Percentiles rank a stretch among this genome's conserved stretches.
Evolutionary conservation across 2,329 filamentous ascomycete genomes (phyloP).

Genomic region (Colletotrichum echinochloae): DNA sequence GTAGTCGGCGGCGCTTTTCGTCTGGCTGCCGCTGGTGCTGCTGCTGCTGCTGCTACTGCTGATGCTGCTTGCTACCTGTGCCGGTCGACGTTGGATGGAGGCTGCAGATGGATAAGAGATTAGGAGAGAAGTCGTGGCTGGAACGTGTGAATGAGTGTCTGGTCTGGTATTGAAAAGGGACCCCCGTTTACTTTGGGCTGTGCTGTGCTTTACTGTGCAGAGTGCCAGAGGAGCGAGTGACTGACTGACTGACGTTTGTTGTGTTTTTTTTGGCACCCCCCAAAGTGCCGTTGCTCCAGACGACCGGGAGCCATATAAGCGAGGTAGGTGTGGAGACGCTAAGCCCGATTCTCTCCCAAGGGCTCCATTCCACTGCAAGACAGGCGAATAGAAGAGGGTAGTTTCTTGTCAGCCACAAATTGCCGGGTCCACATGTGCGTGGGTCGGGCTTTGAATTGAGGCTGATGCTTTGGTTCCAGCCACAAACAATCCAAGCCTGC

Average conservation of each 20-base stretch:
- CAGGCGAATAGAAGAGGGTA: slow-evolving; percentile 3
- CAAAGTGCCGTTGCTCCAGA: slow-evolving; percentile 35
- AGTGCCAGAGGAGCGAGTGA: not conserved
- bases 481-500: slow-evolving; percentile 25
- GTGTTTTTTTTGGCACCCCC: slow-evolving; percentile 29
- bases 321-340: slow-evolving; percentile 14
- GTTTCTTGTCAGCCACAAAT: not conserved
- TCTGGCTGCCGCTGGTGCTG: not conserved
- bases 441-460: not conserved
- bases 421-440: not conserved
- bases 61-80: not conserved
- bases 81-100: slow-evolving; percentile 9
- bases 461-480: not conserved
- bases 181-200: slow-evolving; percentile 11
- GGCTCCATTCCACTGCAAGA: too few species aligned
- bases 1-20: not conserved
- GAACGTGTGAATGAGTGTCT: slow-evolving; percentile 19
- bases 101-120: slow-evolving; percentile 40
- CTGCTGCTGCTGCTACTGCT: not conserved
- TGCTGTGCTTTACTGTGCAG: not conserved
- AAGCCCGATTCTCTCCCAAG: not conserved
- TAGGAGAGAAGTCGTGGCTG: slow-evolving; percentile 12
- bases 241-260: slow-evolving; percentile 41
- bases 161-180: slow-evolving; percentile 28
- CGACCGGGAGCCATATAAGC: slow-evolving; percentile 41